These are phyloP conservation scores for Quercus berberidifolia DNA, from an alignment of 306 rosid genomes.

Conservation along the genomic window DNA sequence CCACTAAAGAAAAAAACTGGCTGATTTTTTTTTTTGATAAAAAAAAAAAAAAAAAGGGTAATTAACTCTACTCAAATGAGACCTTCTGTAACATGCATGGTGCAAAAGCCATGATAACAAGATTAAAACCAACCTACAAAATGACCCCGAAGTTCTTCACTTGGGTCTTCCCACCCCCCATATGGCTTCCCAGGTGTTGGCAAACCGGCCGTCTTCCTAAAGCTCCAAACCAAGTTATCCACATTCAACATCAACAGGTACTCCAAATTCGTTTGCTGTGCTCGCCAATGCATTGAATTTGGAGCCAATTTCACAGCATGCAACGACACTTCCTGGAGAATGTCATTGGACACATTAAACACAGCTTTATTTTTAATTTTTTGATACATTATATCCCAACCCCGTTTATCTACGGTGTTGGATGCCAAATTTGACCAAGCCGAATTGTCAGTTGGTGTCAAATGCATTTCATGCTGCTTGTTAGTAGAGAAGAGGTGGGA, in stretches of 20 bases:
- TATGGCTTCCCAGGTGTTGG: slow-evolving; percentile 61
- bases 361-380: slow-evolving; percentile 42
- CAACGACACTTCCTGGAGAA: slow-evolving; percentile 66
- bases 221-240: slow-evolving; percentile 69
- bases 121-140: slow-evolving; percentile 63
- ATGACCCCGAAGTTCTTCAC: slow-evolving; percentile 74
- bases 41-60: not conserved
- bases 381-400: slow-evolving; percentile 61
- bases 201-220: slow-evolving; percentile 76
- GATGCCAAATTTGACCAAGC: slow-evolving; percentile 58
- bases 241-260: slow-evolving; percentile 65
- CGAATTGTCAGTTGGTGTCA: slow-evolving; percentile 69
- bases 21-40: not conserved
- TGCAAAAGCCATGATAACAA: not conserved
- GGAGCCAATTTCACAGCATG: slow-evolving; percentile 57
- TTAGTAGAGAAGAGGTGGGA: slow-evolving; percentile 32
- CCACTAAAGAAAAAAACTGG: not conserved
- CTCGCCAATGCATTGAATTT: slow-evolving; percentile 46
- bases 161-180: slow-evolving; percentile 61
- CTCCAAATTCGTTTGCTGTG: slow-evolving; percentile 74
- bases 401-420: slow-evolving; percentile 37
- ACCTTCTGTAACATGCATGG: no score
- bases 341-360: slow-evolving; percentile 31
- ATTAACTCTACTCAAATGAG: no score
- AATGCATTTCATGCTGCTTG: slow-evolving; percentile 50